Conservation (phyloP, 2,329 filamentous ascomycete species). For the Zymoseptoria ardabiliae region DNA sequence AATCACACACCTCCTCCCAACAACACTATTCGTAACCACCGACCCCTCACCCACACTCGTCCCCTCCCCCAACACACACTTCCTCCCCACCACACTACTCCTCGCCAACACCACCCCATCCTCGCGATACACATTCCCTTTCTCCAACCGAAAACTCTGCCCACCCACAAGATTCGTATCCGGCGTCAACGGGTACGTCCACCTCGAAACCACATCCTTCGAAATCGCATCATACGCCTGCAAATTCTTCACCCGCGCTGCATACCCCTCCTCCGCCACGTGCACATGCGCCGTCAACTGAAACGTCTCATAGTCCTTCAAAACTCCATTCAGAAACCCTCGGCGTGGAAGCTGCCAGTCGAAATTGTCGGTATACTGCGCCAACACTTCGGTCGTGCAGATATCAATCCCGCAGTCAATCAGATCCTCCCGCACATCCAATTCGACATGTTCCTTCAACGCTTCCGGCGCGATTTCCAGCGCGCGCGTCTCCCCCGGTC, state of each 20-base stretch:
- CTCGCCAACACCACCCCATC: conserved; percentile 66
- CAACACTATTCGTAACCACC: conserved; percentile 64
- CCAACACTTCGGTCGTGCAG: conserved; percentile 90
- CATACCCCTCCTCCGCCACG: conserved; percentile 74
- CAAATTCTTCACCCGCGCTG: conserved; percentile 76
- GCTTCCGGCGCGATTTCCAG: conserved; percentile 71
- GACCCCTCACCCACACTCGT: conserved; percentile 68
- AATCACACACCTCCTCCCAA: conserved; percentile 79
- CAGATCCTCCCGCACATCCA: conserved; percentile 78
- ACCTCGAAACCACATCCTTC: conserved; percentile 76
- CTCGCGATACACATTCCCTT: conserved; percentile 69
- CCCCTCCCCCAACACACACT: conserved; percentile 67
- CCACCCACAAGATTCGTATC: conserved; percentile 77
- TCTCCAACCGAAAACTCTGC: conserved; percentile 66
- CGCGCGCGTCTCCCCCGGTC: conserved; percentile 54
- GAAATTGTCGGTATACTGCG: conserved; percentile 94
- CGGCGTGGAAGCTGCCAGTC: conserved; percentile 86
- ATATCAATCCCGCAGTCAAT: conserved; percentile 96
- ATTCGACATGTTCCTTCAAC: conserved; percentile 63
- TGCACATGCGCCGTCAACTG: conserved; percentile 94
- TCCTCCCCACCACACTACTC: conserved; percentile 61
- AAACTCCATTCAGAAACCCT: conserved; percentile 82
- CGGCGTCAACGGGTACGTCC: conserved; percentile 82
- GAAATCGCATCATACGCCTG: conserved; percentile 85
- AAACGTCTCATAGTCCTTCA: conserved; percentile 96